Percentiles rank a stretch among this genome's conserved stretches.
phyloP scores from a whole-genome alignment of 2,329 filamentous ascomycete species.

The Xylaria sp. region DNA sequence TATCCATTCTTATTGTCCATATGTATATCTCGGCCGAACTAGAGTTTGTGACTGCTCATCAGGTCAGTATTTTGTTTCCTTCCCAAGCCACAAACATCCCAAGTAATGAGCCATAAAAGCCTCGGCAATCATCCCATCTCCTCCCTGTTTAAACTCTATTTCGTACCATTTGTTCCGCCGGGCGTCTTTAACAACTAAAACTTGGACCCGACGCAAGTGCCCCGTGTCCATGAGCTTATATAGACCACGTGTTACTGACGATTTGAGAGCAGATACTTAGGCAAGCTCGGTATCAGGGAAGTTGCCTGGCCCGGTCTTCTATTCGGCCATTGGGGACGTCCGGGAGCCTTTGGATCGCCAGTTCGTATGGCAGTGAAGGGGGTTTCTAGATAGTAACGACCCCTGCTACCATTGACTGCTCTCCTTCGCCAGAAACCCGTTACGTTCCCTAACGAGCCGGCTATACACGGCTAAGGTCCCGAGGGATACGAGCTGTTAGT shows the following conservation, averaged over 20 bases:
- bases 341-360: not conserved
- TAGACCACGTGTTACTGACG: not conserved
- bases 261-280: not conserved
- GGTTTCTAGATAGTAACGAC: not conserved
- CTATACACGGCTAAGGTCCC: constrained; percentile 5
- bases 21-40: constrained; percentile 1
- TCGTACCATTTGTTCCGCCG: not conserved
- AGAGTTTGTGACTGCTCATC: constrained; percentile 14
- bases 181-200: not conserved
- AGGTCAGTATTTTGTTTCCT: constrained; percentile 7
- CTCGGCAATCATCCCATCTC: not conserved
- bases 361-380: not conserved
- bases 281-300: not conserved
- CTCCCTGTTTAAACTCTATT: not conserved
- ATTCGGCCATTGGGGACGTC: not conserved
- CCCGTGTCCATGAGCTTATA: not conserved
- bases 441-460: not conserved
- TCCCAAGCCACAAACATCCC: constrained; percentile 16
- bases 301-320: not conserved
- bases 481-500: not conserved
- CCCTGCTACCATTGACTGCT: not conserved
- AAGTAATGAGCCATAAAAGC: constrained; percentile 14
- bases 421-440: not conserved
- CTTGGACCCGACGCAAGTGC: not conserved
- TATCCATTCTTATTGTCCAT: constrained; percentile 6